Base-by-base conservation (phyloP, 1,284 basidiomycete species). In the Apiotrichum montevideense region DNA sequence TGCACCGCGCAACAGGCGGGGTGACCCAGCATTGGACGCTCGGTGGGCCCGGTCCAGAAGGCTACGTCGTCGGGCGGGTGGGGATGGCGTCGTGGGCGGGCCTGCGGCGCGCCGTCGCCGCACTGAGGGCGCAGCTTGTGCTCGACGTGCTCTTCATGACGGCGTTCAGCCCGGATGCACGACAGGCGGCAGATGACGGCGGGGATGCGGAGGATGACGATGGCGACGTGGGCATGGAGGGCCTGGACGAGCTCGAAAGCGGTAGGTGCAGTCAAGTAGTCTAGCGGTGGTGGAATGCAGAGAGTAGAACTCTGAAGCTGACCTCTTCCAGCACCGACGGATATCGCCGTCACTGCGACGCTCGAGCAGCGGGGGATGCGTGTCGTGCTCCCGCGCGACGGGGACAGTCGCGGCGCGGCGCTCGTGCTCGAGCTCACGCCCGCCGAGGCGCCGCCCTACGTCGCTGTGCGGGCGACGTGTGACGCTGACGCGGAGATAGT, bases 1-100 rank as follows among this genome's bases (percentile, higher is more conserved):
- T 65, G 3, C 66, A 69, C 21, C 21, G 21, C 21, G 21, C 21
- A 21, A 21, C 21, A 21, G 21, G 21, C 21, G 21, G 21, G 21
- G 21, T 21, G 21, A 21, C 21, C 21, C 73, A 75, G 60, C 61
- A 66, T 35, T 73, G 70, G 71, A 64, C 64, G 3, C 66, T 71
- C 37, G 63, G 61, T 3, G 57, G 58, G 10, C 67, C 70, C 5
- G 70, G 73, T 3, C 69, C 70, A 1, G 65, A 64, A 7, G 73
- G 67, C 10, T 71, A 63, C 46, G 59, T 75, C 2, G 55, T 75
- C 3, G 68, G 68, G 6, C 59, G 71, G 8, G 48, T 71, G 6
- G 70, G 63, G 1, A 32, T 69, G 7, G 14, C 32, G 3, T 46
- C 52, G 2, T 55, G 55, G 54, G 54, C 59, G 3, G 59, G 51